A percentile compares a stretch with the other conserved stretches of the same genome.
Conservation (phyloP, 768 basidiomycete genomes). For the Leccinum imitatum region DNA sequence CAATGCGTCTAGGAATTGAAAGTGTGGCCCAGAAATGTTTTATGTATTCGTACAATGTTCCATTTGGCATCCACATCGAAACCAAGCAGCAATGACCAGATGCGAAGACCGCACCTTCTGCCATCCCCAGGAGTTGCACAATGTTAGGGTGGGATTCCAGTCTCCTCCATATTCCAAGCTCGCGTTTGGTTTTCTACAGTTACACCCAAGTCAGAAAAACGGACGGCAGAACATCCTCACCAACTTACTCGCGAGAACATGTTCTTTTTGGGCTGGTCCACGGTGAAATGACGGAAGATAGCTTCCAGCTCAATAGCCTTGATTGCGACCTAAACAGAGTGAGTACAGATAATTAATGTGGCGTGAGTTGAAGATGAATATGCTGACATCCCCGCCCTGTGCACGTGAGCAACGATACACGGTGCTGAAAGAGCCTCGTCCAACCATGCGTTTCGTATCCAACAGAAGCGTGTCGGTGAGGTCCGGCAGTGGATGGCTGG, state of each 20-base stretch:
- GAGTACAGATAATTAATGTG: background rate
- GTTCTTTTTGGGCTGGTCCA: background rate
- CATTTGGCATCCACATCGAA: constrained; percentile 9
- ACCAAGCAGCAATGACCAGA: constrained; percentile 5
- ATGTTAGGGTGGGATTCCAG: too few relatives aligned
- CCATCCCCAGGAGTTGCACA: too few relatives aligned
- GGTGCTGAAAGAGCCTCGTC: background rate
- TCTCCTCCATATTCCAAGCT: too few relatives aligned
- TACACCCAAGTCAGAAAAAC: background rate
- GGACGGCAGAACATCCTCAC: background rate
- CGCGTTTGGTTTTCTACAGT: too few relatives aligned
- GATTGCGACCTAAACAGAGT: constrained; percentile 2
- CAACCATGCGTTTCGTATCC: background rate
- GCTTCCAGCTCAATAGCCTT: background rate
- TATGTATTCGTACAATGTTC: background rate
- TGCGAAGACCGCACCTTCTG: too few relatives aligned
- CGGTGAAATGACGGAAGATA: background rate
- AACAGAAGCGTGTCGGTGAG: constrained; percentile 2
- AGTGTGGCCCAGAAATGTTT: background rate
- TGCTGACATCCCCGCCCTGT: background rate
- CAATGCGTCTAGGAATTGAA: background rate
- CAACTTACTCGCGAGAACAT: constrained; percentile 1
- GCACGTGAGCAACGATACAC: background rate
- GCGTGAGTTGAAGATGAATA: too few relatives aligned
- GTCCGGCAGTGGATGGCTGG: background rate